phyloP scores from a whole-genome alignment of 2,329 filamentous ascomycete species.

The Leptographium radiaticola region DNA sequence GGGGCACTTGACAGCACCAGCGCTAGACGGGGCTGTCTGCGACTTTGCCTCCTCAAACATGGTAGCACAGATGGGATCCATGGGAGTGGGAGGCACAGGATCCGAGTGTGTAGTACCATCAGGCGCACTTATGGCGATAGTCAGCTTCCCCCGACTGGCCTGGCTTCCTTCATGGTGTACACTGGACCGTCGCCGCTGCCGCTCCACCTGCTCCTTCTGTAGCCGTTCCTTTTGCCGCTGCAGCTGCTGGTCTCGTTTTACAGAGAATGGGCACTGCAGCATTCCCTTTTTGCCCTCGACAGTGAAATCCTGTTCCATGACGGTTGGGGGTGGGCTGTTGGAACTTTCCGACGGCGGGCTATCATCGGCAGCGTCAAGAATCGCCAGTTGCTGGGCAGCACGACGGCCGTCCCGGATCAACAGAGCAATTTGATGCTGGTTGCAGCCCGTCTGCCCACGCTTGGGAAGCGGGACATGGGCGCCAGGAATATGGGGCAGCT shows the following conservation, averaged over 20 bases:
- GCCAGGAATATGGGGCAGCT: conserved; percentile 33
- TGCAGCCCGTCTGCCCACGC: conserved; percentile 28
- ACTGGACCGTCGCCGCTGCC: conserved; percentile 6
- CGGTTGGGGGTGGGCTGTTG: conserved; percentile 47
- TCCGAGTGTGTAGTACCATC: conserved; percentile 18
- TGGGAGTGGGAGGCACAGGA: conserved; percentile 32
- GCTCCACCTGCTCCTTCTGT: not conserved
- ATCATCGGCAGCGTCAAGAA: conserved; percentile 33
- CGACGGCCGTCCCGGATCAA: conserved; percentile 52
- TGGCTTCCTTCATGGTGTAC: not conserved
- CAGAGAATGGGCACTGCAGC: conserved; percentile 68
- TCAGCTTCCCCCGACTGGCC: not conserved
- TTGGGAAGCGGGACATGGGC: conserved; percentile 41
- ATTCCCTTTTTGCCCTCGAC: conserved; percentile 68
- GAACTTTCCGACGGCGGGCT: conserved; percentile 31
- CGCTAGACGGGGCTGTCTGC: conserved; percentile 34
- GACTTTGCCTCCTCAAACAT: conserved; percentile 48
- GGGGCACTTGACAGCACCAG: conserved; percentile 56
- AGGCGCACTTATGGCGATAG: conserved; percentile 2
- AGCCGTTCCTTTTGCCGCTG: conserved; percentile 6
- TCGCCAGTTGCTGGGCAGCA: conserved; percentile 39
- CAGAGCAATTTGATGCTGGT: conserved; percentile 46
- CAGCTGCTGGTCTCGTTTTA: conserved; percentile 17
- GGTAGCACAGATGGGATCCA: conserved; percentile 51
- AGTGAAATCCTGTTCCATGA: conserved; percentile 82